Evolutionary conservation across 306 rosid genomes (phyloP).

Genomic region (Psophocarpus tetragonolobus): DNA sequence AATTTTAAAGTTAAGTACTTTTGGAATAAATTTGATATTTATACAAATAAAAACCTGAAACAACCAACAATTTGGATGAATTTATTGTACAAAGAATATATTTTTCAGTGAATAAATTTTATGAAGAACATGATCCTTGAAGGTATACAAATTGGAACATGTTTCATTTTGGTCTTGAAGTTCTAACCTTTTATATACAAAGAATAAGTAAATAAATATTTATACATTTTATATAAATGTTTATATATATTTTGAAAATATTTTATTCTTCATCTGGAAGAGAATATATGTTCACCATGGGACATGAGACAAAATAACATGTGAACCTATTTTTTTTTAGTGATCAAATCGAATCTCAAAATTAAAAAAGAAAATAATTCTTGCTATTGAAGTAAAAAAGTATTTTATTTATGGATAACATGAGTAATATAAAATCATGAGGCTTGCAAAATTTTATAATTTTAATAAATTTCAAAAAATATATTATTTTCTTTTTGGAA

Average conservation of each 20-base stretch:
- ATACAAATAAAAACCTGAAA: no score
- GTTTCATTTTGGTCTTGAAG: background rate
- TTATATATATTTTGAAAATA: background rate
- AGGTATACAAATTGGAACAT: background rate
- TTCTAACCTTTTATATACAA: background rate
- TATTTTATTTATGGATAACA: background rate
- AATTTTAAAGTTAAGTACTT: no score
- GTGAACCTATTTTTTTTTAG: background rate
- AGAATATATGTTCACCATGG: background rate
- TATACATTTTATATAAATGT: background rate
- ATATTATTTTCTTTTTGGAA: no score
- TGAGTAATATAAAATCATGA: no score
- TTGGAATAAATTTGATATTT: no score
- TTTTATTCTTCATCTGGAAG: background rate
- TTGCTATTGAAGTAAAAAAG: background rate
- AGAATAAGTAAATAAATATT: background rate
- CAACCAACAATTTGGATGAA: background rate
- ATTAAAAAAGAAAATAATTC: background rate
- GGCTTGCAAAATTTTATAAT: no score
- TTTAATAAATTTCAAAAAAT: no score
- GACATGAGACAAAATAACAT: background rate
- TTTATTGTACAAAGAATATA: background rate
- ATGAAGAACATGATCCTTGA: background rate
- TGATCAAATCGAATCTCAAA: background rate
- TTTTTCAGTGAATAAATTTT: no score